A percentile compares a stretch with the other conserved stretches of the same genome.
These are phyloP conservation scores for Striga hermonthica DNA, from an alignment of 305 asterid genomes.

Conservation along the genomic window DNA sequence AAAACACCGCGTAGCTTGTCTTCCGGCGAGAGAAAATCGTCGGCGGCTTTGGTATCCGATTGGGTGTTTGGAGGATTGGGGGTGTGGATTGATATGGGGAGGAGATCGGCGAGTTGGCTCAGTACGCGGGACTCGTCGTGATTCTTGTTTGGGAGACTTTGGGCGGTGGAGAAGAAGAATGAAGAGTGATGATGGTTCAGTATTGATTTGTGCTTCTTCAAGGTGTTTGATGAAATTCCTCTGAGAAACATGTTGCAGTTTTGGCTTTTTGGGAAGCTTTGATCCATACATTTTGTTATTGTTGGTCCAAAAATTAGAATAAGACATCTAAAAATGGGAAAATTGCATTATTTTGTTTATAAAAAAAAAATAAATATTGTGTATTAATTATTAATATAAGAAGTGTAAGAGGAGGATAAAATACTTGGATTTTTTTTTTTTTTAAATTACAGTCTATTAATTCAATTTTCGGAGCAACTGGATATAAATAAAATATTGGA, in stretches of 20 bases:
- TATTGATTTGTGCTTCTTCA: constrained; percentile 27
- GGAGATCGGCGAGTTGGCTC: constrained; percentile 59
- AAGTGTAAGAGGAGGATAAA: too few species aligned
- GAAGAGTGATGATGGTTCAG: constrained; percentile 23
- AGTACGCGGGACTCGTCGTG: constrained; percentile 54
- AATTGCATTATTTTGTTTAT: too few species aligned
- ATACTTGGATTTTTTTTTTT: too few species aligned
- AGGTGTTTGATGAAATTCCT: constrained; percentile 32
- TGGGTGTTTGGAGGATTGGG: constrained; percentile 27
- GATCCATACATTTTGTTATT: too few species aligned
- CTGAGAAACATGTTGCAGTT: constrained; percentile 32
- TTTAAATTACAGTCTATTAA: too few species aligned
- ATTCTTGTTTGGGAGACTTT: constrained; percentile 16
- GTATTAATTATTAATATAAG: too few species aligned
- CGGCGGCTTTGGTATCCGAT: constrained; percentile 34
- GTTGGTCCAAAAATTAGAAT: too few species aligned
- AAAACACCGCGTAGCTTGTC: constrained; percentile 81
- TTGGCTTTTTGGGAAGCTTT: too few species aligned
- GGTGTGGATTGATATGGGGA: constrained; percentile 42
- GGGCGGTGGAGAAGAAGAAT: constrained; percentile 34
- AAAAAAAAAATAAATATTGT: too few species aligned
- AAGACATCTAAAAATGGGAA: too few species aligned
- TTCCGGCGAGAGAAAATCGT: constrained; percentile 61
- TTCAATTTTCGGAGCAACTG: too few species aligned
- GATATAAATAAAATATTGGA: too few species aligned